Evolutionary conservation across 148 eudicot genomes (phyloP).

Genomic region (Chenopodium formosanum): DNA sequence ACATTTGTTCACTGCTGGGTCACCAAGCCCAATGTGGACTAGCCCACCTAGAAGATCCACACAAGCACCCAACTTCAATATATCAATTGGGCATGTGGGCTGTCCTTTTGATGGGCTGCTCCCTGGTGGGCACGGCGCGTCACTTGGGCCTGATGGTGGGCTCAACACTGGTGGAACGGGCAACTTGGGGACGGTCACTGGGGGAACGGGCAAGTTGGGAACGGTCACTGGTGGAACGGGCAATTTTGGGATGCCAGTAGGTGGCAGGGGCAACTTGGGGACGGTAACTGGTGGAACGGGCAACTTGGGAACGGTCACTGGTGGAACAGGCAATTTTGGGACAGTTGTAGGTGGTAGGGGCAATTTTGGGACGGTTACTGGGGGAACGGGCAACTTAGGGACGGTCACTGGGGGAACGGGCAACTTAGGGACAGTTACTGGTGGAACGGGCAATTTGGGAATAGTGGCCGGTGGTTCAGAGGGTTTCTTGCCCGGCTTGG

Average conservation of each 20-base stretch:
- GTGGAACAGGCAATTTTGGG: slow-evolving; percentile 23
- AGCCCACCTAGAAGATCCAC: slow-evolving; percentile 88
- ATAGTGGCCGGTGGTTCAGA: not conserved
- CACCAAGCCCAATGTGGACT: slow-evolving; percentile 75
- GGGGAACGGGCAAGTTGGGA: slow-evolving; percentile 28
- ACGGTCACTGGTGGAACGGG: slow-evolving; percentile 33
- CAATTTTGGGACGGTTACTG: not conserved
- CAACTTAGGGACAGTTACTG: slow-evolving; percentile 20
- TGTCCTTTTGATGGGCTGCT: slow-evolving; percentile 22
- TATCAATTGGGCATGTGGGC: slow-evolving; percentile 65
- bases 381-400: slow-evolving; percentile 25
- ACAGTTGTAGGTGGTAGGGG: slow-evolving; percentile 24
- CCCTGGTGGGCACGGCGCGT: not conserved
- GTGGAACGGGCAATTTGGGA: slow-evolving; percentile 26
- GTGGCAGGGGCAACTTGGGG: slow-evolving; percentile 31
- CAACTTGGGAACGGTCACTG: slow-evolving; percentile 15
- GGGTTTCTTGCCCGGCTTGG: not conserved
- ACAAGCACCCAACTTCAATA: slow-evolving; percentile 77
- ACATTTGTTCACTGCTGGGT: slow-evolving; percentile 59
- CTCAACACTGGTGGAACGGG: slow-evolving; percentile 19
- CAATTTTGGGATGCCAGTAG: slow-evolving; percentile 33
- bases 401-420: slow-evolving; percentile 26
- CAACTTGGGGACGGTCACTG: not conserved
- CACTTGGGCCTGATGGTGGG: slow-evolving; percentile 29
- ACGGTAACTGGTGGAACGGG: slow-evolving; percentile 27